phyloP scores from a whole-genome alignment of 129 eudicot genomes.

The Centaurea solstitialis region DNA sequence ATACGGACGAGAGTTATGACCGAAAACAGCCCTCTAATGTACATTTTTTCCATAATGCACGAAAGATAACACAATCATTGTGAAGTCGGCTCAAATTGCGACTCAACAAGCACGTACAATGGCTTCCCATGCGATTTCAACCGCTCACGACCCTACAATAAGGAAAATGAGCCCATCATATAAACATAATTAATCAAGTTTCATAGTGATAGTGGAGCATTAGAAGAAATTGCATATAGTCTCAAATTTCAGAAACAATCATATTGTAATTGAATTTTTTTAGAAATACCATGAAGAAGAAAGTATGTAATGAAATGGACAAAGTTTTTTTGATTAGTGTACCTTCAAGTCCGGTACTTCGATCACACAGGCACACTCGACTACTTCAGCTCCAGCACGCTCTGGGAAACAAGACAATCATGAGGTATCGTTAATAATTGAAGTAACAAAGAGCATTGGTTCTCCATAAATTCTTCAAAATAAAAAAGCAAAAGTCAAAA shows the following conservation, averaged over 20 bases:
- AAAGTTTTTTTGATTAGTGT: not conserved
- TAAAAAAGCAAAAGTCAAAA: not conserved
- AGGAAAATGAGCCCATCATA: not conserved
- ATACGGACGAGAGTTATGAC: constrained; percentile 19
- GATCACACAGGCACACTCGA: constrained; percentile 66
- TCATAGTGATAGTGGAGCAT: not conserved
- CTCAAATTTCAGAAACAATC: not conserved
- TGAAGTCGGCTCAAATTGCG: constrained; percentile 36
- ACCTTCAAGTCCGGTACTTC: constrained; percentile 76
- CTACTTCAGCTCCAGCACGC: constrained; percentile 70
- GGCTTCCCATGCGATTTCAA: constrained; percentile 63
- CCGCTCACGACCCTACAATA: constrained; percentile 60
- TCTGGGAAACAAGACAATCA: constrained; percentile 27
- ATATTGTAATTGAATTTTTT: not conserved
- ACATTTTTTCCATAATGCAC: constrained; percentile 35
- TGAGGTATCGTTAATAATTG: not conserved
- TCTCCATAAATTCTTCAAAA: not conserved
- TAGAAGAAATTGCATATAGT: not conserved
- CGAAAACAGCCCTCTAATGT: constrained; percentile 48
- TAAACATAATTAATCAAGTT: not conserved
- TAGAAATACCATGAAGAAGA: not conserved
- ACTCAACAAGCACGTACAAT: constrained; percentile 69
- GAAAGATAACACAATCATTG: constrained; percentile 9
- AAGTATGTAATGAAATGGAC: not conserved
- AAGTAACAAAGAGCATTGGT: not conserved